Evolutionary conservation across 176 grass and related monocot species (phyloP), one percentile per base, ranked within the genome.

Genomic region (Melocanna baccifera): DNA sequence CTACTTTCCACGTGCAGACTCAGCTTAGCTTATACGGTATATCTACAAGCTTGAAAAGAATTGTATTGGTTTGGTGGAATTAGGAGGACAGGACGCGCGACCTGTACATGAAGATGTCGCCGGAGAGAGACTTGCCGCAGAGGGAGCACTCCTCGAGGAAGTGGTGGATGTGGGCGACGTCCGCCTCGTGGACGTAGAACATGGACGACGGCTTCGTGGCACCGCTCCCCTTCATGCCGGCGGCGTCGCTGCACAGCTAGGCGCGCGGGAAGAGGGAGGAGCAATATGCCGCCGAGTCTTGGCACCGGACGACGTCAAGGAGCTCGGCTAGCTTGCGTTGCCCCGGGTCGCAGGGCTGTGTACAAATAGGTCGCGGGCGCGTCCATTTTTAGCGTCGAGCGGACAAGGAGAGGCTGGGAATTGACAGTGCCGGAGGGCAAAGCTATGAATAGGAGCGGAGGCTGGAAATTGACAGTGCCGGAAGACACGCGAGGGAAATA

Each of bases 51-150:
- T 57, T 57, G 22, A 9, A 57, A n/a, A 23, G 55, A n/a, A 25
- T 0, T 12, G 56, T 12, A 12, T 30, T 32, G 7, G 29, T 6
- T 36, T 69, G 63, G 20, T 25, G 9, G 36, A 46, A 0, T 53
- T 3, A 29, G 29, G 4, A 11, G 12, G 47, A 9, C 5, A n/a
- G 37, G 5, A 22, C 4, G 16, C 1, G 46, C 45, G 7, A 82
- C 88, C 88, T 86, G 89, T 91, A 91, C 89, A 91, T 91, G 81
- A 91, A 91, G 89, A 91, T 91, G 85, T 91, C 89, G 69, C 89
- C 89, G 81, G 89, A 87, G 62, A 91, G 89, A 1, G 75, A 55
- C 81, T 91, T 91, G 75, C 69, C 22, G 81, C 89, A 91, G 81
- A 91, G 89, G 36, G 85, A 84, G 81, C 89, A 91, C 69, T 91